Conservation (phyloP, 1,139 yeast genomes). For the Zygosaccharomyces pseudobailii region DNA sequence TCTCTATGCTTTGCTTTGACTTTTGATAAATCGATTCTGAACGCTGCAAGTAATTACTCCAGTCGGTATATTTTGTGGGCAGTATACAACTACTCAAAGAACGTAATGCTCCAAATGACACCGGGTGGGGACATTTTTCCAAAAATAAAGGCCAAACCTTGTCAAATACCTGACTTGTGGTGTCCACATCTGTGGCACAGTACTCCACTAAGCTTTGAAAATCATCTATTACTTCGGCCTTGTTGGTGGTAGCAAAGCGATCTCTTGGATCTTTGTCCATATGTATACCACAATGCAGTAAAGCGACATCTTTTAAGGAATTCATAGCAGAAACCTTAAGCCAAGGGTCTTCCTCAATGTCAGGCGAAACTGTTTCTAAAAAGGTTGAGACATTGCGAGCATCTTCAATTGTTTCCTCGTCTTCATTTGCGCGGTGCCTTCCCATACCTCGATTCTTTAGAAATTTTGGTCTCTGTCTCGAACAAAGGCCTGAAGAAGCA, state of each 20-base stretch:
- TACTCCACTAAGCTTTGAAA: constrained; percentile 64
- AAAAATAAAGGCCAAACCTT: constrained; percentile 67
- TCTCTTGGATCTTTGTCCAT: constrained; percentile 67
- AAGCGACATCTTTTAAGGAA: constrained; percentile 76
- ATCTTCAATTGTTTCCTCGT: constrained; percentile 11
- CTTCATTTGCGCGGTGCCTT: constrained; percentile 20
- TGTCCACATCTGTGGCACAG: constrained; percentile 80
- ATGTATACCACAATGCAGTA: constrained; percentile 69
- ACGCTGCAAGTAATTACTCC: constrained; percentile 66
- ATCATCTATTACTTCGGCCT: constrained; percentile 48
- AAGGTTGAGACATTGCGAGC: no score
- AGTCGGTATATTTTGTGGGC: constrained; percentile 63
- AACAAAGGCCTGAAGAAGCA: constrained; percentile 88
- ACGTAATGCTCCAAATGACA: constrained; percentile 82
- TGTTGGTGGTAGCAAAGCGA: constrained; percentile 52
- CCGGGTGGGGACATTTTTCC: constrained; percentile 82
- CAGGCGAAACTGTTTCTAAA: no score
- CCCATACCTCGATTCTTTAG: constrained; percentile 49
- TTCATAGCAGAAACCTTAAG: constrained; percentile 69
- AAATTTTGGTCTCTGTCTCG: constrained; percentile 84
- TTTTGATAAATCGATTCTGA: constrained; percentile 67
- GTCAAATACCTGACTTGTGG: constrained; percentile 66
- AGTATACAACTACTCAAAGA: constrained; percentile 72
- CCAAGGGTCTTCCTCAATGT: constrained; percentile 63
- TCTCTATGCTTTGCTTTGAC: constrained; percentile 52